These are phyloP conservation scores for Cerioporus squamosus DNA, from an alignment of 1,284 basidiomycete species.

Conservation along the genomic window DNA sequence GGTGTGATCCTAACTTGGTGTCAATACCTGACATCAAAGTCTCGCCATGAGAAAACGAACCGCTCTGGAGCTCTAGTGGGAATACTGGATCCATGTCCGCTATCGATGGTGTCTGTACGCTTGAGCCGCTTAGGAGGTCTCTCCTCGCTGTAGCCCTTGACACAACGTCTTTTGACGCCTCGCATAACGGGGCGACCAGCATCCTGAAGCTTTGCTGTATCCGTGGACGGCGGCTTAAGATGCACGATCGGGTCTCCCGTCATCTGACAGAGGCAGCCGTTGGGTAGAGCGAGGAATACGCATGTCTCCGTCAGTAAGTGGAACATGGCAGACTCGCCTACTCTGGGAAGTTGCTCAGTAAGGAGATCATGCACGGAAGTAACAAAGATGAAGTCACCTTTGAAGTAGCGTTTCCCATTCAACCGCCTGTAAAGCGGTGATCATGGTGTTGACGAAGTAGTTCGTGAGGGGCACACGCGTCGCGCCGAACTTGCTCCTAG, in stretches of 20 bases:
- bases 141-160: constrained; percentile 13
- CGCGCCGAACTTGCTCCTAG: constrained; percentile 31
- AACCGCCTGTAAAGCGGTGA: constrained; percentile 64
- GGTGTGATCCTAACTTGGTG: constrained; percentile 44
- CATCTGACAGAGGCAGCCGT: constrained; percentile 82
- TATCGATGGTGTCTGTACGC: not conserved
- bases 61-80: not conserved
- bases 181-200: not conserved
- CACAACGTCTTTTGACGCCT: constrained; percentile 18
- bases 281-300: constrained; percentile 74
- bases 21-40: not conserved
- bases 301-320: constrained; percentile 76
- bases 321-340: constrained; percentile 73
- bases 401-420: constrained; percentile 73
- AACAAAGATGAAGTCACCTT: constrained; percentile 43
- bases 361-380: not conserved
- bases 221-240: constrained; percentile 35
- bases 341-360: constrained; percentile 43
- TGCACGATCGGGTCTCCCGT: constrained; percentile 71
- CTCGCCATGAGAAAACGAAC: not conserved
- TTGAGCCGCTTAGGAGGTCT: constrained; percentile 21
- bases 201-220: not conserved
- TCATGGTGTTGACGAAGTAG: constrained; percentile 73
- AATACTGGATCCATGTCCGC: not conserved
- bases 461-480: constrained; percentile 52